phyloP scores from a whole-genome alignment of 495 filamentous ascomycete species.

The Penicillium cosmopolitanum region DNA sequence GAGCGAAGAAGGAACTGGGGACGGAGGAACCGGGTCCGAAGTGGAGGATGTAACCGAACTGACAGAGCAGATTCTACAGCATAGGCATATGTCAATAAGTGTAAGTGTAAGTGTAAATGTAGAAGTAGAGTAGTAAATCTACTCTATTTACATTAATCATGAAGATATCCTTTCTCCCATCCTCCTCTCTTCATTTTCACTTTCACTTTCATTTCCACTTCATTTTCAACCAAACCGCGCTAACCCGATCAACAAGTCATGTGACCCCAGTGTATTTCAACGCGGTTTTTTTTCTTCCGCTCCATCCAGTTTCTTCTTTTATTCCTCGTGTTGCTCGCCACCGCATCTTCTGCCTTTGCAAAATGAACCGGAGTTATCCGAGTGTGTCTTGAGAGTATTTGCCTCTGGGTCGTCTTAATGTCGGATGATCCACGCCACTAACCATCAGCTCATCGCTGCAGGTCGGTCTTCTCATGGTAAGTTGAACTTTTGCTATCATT shows the following conservation, averaged over 20 bases:
- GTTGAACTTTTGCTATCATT: conserved; percentile 22
- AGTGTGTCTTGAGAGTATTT: not conserved
- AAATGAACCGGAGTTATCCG: no score
- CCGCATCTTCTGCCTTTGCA: no score
- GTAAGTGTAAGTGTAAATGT: not conserved
- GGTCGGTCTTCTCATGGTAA: conserved; percentile 27
- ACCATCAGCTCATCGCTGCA: conserved; percentile 25
- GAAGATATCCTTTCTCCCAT: not conserved
- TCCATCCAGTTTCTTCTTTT: conserved; percentile 14
- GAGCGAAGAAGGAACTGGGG: conserved; percentile 37
- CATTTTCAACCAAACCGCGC: conserved; percentile 25
- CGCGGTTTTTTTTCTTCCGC: conserved; percentile 35
- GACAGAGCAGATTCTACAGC: not conserved
- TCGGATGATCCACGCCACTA: conserved; percentile 18
- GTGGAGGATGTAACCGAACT: conserved; percentile 38
- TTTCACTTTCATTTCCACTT: conserved; percentile 10
- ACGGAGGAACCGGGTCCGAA: conserved; percentile 38
- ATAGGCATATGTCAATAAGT: not conserved
- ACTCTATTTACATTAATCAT: no score
- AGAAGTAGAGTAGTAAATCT: not conserved
- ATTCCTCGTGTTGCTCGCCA: conserved; percentile 15
- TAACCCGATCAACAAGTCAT: conserved; percentile 33
- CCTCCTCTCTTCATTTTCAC: conserved; percentile 2
- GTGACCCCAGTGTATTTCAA: conserved; percentile 29
- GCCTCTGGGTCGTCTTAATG: not conserved